Base-by-base conservation (phyloP, 2,329 filamentous ascomycete species). In the Trichoderma breve region DNA sequence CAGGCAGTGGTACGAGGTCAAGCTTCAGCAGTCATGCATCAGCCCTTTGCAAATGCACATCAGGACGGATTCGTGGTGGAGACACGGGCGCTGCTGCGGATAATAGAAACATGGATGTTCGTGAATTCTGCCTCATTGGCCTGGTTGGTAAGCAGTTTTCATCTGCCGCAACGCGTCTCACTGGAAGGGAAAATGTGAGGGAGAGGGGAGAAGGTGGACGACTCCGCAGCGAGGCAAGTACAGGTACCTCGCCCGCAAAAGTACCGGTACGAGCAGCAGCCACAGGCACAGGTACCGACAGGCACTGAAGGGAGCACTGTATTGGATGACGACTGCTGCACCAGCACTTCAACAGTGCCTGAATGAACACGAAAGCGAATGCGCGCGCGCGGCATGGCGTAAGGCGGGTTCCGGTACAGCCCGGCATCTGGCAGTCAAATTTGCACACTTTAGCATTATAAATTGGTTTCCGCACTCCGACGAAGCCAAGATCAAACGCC, bases 51-150 rank as follows among this genome's bases (percentile, higher is more conserved):
- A 24, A 51, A 43, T 57, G 64, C 32, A 53, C 51, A 67, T n/a
- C 64, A 39, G 8, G 43, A 57, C 7, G 64, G 47, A n/a, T 21
- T 57, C n/a, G 43, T 43, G 47, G 64, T 67, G 64, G 64, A 57
- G 47, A 57, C 26, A 51, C 47, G 28, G 63, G 63, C 63, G 47
- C 63, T 66, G 63, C 63, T 66, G 47, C 63, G 63, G 63, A 66
- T 30, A 65, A 53, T 53, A 24, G 11, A 18, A 55, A n/a, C 36
- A 51, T 51, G 43, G 43, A 51, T 21, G 43, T 63, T 63, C 26
- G 63, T 51, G 63, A 26, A 36, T 28, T 66, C 63, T 34, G 63
- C 63, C 63, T 66, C 63, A 28, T 55, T 66, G 14, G 63, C 51
- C 21, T 58, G 51, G 64, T 67, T 60, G 15, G 55, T 60, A 60